These are phyloP conservation scores for Pholiota molesta DNA, from an alignment of 768 basidiomycete species.

Conservation along the genomic window DNA sequence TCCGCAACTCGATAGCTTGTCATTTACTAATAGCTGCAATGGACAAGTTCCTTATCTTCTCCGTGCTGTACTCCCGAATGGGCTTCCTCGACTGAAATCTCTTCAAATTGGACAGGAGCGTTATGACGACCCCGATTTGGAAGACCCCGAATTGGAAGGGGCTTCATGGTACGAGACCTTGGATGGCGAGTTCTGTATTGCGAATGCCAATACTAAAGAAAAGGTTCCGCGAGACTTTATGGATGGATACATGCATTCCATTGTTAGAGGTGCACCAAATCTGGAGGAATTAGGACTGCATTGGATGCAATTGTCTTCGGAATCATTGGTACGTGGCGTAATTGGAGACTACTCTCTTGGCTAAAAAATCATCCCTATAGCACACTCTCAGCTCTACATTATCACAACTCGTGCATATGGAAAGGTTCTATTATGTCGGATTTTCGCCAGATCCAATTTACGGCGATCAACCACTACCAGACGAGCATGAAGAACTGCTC, in stretches of 20 bases:
- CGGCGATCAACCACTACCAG: too few relatives aligned
- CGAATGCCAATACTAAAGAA: neutral
- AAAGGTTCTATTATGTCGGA: too few relatives aligned
- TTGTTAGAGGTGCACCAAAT: constrained; percentile 16
- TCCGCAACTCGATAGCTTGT: too few relatives aligned
- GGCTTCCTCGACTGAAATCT: constrained; percentile 15
- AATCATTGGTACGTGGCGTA: neutral
- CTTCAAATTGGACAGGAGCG: constrained; percentile 15
- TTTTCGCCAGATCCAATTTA: too few relatives aligned
- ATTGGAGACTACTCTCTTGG: neutral
- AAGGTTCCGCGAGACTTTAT: constrained; percentile 1
- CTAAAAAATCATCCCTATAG: neutral
- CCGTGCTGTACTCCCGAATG: constrained; percentile 16
- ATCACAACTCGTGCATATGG: too few relatives aligned
- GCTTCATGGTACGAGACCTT: constrained; percentile 18
- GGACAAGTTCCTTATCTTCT: constrained; percentile 24
- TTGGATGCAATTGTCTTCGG: neutral
- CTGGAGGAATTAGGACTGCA: constrained; percentile 13
- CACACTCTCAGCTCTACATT: too few relatives aligned
- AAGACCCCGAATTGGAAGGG: constrained; percentile 10
- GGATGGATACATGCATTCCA: constrained; percentile 16
- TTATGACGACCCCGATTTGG: too few relatives aligned
- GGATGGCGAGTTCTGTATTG: constrained; percentile 12
- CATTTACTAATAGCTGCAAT: constrained; percentile 7
- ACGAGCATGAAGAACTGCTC: too few relatives aligned